Base-by-base conservation (phyloP, 2,329 filamentous ascomycete genomes). In the Chrysoporthe cubensis region DNA sequence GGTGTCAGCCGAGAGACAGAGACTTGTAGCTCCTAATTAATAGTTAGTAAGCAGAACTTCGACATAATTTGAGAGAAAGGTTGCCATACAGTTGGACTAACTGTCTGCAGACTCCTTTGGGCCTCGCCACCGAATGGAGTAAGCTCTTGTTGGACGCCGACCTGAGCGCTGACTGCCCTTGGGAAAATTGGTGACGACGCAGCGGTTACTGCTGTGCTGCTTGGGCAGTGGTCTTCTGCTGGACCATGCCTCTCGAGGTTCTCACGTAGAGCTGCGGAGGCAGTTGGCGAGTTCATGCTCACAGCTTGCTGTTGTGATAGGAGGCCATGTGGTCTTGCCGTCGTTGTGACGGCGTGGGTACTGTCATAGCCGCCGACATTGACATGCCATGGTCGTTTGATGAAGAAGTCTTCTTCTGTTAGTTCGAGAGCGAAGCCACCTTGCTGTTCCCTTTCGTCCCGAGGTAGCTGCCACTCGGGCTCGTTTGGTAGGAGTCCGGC, bases 81-180 rank as follows among this genome's bases (percentile, higher is more conserved):
- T 16, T 26, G 34, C 14, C 68, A 14, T 70, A 70, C 68, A 63
- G 62, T 56, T 42, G 40, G 59, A 68, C 59, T 66, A 63, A 66
- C 48, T 43, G 59, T 50, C 59, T 54, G 62, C 14, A 44, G 58
- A 46, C 9, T 59, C 34, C 61, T 26, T 6, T 60, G 59, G 62
- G 63, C 54, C 37, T 56, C 50, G 54, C 59, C 66, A 26, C 59
- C 18, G 21, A 21, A 7, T 37, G 26, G 59, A 16, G 58, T 32
- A 1, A 26, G n/a, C 16, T 64, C 48, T 44, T 34, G 62, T 46
- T 46, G 60, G 32, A 54, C 32, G 3, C 37, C 9, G 18, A 4
- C 37, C 14, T 57, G 65, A 50, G 60, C 44, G 34, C 62, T 57
- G 32, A 32, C 42, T 13, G n/a, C 37, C 44, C 18, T 57, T 44